phyloP scores from a whole-genome alignment of 768 basidiomycete species.

The Hortiboletus campestris region DNA sequence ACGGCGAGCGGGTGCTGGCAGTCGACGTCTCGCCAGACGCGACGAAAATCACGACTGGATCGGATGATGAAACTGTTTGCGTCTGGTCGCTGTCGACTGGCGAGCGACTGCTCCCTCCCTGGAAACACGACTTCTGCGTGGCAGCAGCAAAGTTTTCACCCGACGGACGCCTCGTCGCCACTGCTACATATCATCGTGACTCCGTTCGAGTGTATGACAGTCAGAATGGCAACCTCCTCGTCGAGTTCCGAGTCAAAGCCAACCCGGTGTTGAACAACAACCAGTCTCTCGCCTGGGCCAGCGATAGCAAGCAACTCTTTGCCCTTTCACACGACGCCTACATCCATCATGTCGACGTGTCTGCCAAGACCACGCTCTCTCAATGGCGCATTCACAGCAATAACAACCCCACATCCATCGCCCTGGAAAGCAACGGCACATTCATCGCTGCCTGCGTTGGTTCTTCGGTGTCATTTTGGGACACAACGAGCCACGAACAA shows the following conservation, averaged over 20 bases:
- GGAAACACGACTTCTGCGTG: neutral
- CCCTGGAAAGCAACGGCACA: neutral
- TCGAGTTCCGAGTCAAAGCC: neutral
- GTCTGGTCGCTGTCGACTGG: neutral
- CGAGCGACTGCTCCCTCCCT: neutral
- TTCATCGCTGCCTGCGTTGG: neutral
- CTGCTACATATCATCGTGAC: no score
- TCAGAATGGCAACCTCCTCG: neutral
- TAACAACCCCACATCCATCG: neutral
- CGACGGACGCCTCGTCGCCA: no score
- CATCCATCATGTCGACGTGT: neutral
- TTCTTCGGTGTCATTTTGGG: neutral
- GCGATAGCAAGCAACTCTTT: neutral
- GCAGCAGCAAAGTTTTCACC: neutral
- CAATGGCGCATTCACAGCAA: neutral
- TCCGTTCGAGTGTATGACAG: neutral
- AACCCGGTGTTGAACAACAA: neutral
- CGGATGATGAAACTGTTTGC: neutral
- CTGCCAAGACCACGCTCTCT: neutral
- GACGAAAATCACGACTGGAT: neutral
- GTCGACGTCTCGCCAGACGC: conserved; percentile 2
- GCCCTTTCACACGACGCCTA: neutral
- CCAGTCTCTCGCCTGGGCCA: neutral
- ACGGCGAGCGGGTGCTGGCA: neutral
- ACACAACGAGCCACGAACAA: neutral